Base-by-base conservation (phyloP, 129 eudicot genomes). In the Gnaphalium uliginosum region DNA sequence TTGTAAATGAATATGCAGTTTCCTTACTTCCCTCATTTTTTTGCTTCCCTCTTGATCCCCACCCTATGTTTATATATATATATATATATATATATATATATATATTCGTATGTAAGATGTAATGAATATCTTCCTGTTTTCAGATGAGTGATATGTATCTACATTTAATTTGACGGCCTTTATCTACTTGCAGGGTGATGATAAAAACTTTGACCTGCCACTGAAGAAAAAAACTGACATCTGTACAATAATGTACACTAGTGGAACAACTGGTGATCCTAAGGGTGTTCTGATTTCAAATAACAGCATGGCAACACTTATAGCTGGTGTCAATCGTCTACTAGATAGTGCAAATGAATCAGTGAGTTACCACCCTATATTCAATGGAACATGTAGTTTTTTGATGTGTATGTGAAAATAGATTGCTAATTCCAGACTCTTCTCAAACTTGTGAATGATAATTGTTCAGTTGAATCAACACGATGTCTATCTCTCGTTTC, bases 211-310 rank as follows among this genome's bases (percentile, higher is more conserved):
- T 75, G 94, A 91, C 21, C 87, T 94, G 39, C 96, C 93, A 7
- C 56, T 78, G 76, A 91, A 89, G 85, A 81, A 79, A 82, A 89
- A 83, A 75, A 87, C 83, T n/a, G 99, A 94, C 81, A 88, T 91
- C 41, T 94, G 97, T 81, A 94, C 99, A 73, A 94, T 94, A 78
- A 94, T 94, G 99, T 94, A 94, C 82, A 94, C 99, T 29, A 94
- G 99, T 77, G 99, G 99, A 69, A 94, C 99, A 39, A 94, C 99
- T 58, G 99, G 99, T 27, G 99, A 94, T 81, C 99, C 99, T 59
- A 94, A 94, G 82, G 99, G 99, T 79, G 99, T 94, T 48, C 35
- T 91, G 81, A 86, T 94, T 30, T 87, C 99, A 46, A 91, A 91
- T 80, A 92, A 86, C 61, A 87, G 86, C 83, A 86, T 94, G 79